Conservation (phyloP, 306 rosid genomes). For the Castanospermum australe region DNA sequence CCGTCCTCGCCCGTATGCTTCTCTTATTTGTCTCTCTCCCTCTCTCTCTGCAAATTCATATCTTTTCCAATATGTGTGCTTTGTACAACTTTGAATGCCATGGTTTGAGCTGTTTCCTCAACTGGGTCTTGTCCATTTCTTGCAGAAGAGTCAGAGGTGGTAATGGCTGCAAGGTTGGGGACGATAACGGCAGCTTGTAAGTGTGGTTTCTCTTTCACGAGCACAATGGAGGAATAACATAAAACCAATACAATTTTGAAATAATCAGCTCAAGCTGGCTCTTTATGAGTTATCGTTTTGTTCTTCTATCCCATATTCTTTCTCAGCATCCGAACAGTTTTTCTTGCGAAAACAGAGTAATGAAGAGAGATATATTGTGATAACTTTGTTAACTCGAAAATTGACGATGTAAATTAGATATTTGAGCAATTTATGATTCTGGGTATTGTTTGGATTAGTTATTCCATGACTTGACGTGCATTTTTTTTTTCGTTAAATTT, state of each 20-base stretch:
- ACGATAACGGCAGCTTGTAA: conserved; percentile 95
- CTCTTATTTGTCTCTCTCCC: neutral
- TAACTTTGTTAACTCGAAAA: neutral
- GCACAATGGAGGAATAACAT: neutral
- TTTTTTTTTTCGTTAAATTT: neutral
- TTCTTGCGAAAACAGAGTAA: neutral
- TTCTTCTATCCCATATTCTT: neutral
- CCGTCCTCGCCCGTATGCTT: conserved; percentile 98
- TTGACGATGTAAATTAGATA: neutral
- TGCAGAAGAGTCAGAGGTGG: conserved; percentile 96
- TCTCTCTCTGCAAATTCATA: conserved; percentile 3
- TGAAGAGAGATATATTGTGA: neutral
- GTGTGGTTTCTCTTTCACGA: conserved; percentile 7
- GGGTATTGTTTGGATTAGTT: neutral
- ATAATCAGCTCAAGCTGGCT: neutral
- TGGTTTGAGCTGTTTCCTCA: conserved; percentile 33
- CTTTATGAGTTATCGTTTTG: neutral
- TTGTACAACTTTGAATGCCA: conserved; percentile 1
- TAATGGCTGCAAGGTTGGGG: conserved; percentile 99
- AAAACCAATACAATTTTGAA: neutral
- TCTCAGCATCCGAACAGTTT: neutral
- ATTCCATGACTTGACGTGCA: neutral
- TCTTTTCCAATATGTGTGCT: conserved; percentile 9
- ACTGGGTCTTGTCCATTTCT: conserved; percentile 37
- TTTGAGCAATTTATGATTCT: neutral